Percentiles rank a stretch among this genome's conserved stretches.
Evolutionary conservation across 495 filamentous ascomycete genomes (phyloP).

Genomic region (Neurospora sp.): DNA sequence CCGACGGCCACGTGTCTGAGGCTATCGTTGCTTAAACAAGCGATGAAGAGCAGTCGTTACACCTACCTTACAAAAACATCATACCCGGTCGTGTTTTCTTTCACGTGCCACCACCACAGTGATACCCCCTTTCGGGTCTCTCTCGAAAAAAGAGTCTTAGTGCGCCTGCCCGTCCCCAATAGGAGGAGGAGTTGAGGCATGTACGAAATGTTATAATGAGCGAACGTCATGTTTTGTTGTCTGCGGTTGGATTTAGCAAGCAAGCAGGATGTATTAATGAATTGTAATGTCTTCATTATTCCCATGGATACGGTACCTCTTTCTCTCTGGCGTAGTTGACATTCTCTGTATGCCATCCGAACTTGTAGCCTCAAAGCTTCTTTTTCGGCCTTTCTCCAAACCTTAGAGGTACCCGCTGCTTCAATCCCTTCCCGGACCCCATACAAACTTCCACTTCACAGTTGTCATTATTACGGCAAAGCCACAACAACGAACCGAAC

Average conservation of each 20-base stretch:
- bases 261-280: not conserved
- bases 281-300: not conserved
- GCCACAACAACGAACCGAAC: not conserved
- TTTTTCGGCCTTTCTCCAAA: not conserved
- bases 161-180: not conserved
- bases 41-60: not conserved
- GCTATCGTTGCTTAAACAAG: constrained; percentile 28
- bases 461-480: not conserved
- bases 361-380: not conserved
- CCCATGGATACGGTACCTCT: not conserved
- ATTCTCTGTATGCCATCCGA: not conserved
- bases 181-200: not conserved
- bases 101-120: not conserved
- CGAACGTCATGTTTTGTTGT: not conserved
- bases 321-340: not conserved
- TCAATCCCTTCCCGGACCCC: not conserved
- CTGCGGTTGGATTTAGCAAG: not conserved
- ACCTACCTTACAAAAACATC: not conserved
- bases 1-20: constrained; percentile 43
- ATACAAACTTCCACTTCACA: not conserved
- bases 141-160: not conserved
- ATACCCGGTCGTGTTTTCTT: not conserved
- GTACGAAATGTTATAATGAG: not conserved
- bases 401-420: not conserved
- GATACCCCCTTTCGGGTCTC: not conserved